phyloP scores from a whole-genome alignment of 2,329 filamentous ascomycete species.

The Talaromyces sp. region DNA sequence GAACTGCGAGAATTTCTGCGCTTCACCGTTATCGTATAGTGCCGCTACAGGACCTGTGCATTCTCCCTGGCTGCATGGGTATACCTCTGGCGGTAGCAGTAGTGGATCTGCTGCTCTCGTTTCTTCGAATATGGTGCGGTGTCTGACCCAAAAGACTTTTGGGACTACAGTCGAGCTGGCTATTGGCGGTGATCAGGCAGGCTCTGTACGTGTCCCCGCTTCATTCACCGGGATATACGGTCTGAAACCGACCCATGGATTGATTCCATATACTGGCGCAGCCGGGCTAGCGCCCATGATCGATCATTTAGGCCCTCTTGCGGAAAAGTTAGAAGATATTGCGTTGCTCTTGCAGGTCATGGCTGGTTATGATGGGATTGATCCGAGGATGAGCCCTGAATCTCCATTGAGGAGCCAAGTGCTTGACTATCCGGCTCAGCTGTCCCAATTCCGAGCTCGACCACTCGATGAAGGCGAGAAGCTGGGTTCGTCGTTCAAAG shows the following conservation, averaged over 20 bases:
- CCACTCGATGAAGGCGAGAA: slow-evolving; percentile 17
- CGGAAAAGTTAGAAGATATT: slow-evolving; percentile 44
- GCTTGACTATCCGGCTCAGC: slow-evolving; percentile 32
- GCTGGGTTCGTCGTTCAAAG: slow-evolving; percentile 42
- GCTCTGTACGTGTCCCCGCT: slow-evolving; percentile 41
- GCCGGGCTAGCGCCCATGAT: slow-evolving; percentile 42
- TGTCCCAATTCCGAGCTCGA: slow-evolving; percentile 22
- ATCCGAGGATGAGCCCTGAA: slow-evolving; percentile 43
- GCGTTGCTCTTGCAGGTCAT: slow-evolving; percentile 47
- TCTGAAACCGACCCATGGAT: slow-evolving; percentile 50
- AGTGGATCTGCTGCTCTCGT: slow-evolving; percentile 33
- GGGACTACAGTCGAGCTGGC: slow-evolving; percentile 37
- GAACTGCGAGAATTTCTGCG: slow-evolving; percentile 42
- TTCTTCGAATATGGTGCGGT: slow-evolving; percentile 31
- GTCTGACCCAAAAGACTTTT: slow-evolving; percentile 19
- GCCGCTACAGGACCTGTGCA: slow-evolving; percentile 39
- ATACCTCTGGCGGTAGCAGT: slow-evolving; percentile 40
- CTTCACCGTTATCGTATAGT: slow-evolving; percentile 39
- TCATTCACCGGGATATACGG: slow-evolving; percentile 46
- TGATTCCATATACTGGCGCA: slow-evolving; percentile 54
- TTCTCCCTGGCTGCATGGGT: slow-evolving; percentile 34
- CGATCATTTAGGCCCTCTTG: slow-evolving; percentile 51
- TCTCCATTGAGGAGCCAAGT: slow-evolving; percentile 38
- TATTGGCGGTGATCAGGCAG: slow-evolving; percentile 43
- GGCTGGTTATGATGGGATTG: slow-evolving; percentile 53